These are phyloP conservation scores for Sphenostylis stenocarpa DNA, from an alignment of 306 rosid species.

Conservation along the genomic window DNA sequence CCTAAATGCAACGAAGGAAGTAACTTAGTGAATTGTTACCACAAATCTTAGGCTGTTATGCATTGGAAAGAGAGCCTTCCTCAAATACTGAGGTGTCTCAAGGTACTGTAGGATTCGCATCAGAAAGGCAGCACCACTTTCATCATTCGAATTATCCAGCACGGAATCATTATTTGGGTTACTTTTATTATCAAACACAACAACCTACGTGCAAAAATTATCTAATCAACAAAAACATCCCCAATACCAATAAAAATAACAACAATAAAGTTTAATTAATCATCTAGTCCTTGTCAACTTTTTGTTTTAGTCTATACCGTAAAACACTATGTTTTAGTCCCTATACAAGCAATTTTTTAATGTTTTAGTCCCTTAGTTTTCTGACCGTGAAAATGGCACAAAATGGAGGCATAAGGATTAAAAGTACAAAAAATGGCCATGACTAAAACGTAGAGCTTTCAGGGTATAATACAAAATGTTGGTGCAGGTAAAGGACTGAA, in stretches of 20 bases:
- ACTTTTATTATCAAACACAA: conserved; percentile 72
- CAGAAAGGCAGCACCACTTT: conserved; percentile 79
- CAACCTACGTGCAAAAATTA: conserved; percentile 54
- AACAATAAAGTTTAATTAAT: neutral
- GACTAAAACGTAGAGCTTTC: neutral
- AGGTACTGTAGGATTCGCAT: conserved; percentile 78
- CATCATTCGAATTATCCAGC: conserved; percentile 58
- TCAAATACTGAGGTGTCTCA: conserved; percentile 95
- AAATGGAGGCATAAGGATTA: neutral
- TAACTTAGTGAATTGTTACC: conserved; percentile 48
- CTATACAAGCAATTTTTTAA: neutral
- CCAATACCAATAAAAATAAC: neutral
- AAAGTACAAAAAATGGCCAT: neutral
- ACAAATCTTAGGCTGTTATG: conserved; percentile 85
- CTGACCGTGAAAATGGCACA: neutral
- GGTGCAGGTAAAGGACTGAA: neutral
- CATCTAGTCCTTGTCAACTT: neutral
- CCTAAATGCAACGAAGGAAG: conserved; percentile 27
- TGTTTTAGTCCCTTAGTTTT: neutral
- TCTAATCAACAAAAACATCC: neutral
- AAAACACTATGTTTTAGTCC: neutral
- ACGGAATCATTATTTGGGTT: conserved; percentile 34
- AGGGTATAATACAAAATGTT: neutral
- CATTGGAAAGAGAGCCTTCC: conserved; percentile 86
- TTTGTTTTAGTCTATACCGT: neutral